Percentiles rank a stretch among this genome's conserved stretches.
phyloP scores from a whole-genome alignment of 2,329 filamentous ascomycete genomes.

The Ceratocystis albifundus region DNA sequence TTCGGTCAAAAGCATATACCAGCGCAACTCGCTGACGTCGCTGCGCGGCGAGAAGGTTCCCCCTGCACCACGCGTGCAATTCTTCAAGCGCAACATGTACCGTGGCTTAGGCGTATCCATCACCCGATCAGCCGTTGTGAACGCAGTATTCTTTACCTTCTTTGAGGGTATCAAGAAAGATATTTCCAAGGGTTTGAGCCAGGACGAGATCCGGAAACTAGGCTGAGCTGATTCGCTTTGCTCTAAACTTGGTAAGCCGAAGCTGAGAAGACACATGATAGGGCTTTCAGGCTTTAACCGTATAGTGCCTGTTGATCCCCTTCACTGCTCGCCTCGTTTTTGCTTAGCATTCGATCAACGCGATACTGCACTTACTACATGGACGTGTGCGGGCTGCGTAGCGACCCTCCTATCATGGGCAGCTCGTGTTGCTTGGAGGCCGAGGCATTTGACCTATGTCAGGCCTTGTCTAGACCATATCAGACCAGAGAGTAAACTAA shows the following conservation, averaged over 20 bases:
- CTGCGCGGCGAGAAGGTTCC: conserved; percentile 53
- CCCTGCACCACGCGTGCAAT: conserved; percentile 60
- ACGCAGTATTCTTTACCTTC: conserved; percentile 80
- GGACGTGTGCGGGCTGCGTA: background rate
- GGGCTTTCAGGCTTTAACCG: too few relatives aligned
- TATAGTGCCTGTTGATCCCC: too few relatives aligned
- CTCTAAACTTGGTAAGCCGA: too few relatives aligned
- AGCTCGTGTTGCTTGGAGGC: too few relatives aligned
- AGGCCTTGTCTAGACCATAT: too few relatives aligned
- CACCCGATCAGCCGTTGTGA: conserved; percentile 68
- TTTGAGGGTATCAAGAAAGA: conserved; percentile 73
- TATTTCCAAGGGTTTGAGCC: conserved; percentile 31
- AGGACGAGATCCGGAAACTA: conserved; percentile 28
- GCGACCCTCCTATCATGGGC: background rate
- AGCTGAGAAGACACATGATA: conserved; percentile 27
- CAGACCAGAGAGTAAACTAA: too few relatives aligned
- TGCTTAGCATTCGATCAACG: too few relatives aligned
- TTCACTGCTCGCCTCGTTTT: too few relatives aligned
- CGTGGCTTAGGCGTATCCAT: conserved; percentile 74
- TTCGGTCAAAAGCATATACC: conserved; percentile 75
- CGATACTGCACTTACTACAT: too few relatives aligned
- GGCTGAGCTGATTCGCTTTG: background rate
- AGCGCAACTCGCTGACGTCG: conserved; percentile 65
- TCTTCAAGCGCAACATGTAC: conserved; percentile 69
- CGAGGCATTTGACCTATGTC: too few relatives aligned